phyloP scores from a whole-genome alignment of 495 filamentous ascomycete genomes.

The Hypoxylon fuscum region DNA sequence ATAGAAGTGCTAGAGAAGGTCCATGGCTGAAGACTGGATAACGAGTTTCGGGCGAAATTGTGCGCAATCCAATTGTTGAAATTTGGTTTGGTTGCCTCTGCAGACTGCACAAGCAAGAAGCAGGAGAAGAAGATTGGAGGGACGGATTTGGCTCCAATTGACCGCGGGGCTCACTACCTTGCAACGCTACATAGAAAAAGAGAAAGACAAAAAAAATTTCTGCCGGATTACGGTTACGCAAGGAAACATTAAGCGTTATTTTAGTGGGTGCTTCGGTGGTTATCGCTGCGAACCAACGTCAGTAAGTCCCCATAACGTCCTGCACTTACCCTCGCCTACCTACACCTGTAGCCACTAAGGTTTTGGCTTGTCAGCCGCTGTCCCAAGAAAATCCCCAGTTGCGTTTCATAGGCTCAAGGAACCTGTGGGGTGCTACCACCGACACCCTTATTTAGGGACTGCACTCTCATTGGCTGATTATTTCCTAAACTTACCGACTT shows the following conservation, averaged over 20 bases:
- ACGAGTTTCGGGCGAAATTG: constrained; percentile 33
- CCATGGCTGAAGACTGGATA: constrained; percentile 37
- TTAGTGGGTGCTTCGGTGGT: constrained; percentile 28
- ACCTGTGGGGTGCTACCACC: constrained; percentile 16
- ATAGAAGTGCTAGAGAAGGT: constrained; percentile 41
- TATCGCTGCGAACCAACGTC: constrained; percentile 25
- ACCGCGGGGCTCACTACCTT: constrained; percentile 37
- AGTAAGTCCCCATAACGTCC: constrained; percentile 2
- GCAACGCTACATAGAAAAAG: constrained; percentile 19
- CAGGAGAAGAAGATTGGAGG: constrained; percentile 34
- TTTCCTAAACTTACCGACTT: constrained; percentile 37
- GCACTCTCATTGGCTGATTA: constrained; percentile 16
- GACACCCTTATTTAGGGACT: constrained; percentile 15
- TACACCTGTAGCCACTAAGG: constrained; percentile 22
- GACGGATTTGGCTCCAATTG: constrained; percentile 25
- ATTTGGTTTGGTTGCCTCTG: constrained; percentile 27
- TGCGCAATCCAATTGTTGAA: constrained; percentile 30
- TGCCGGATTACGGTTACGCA: constrained; percentile 37
- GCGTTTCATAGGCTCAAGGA: constrained; percentile 25
- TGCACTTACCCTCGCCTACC: constrained; percentile 1
- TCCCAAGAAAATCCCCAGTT: constrained; percentile 25
- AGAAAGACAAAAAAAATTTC: constrained; percentile 26
- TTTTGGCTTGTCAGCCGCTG: constrained; percentile 33
- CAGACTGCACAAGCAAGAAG: constrained; percentile 21
- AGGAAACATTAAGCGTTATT: constrained; percentile 15